Base-by-base conservation (phyloP, 2,329 filamentous ascomycete genomes). In the Cladobotryum mycophilum region DNA sequence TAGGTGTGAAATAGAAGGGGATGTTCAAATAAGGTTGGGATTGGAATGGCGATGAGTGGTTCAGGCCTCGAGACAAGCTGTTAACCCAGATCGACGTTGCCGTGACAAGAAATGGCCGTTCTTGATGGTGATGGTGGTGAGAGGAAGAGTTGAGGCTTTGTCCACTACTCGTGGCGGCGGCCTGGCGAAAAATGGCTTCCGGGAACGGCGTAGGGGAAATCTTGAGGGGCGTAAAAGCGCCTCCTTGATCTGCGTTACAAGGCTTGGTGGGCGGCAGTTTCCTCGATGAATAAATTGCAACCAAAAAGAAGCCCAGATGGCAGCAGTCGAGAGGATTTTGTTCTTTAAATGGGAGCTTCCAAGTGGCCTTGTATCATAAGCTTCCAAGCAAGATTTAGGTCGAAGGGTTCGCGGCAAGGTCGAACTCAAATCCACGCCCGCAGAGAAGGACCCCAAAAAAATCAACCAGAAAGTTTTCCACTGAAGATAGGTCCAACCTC, bases 161-260 rank as follows among this genome's bases (percentile, higher is more conserved):
- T 38, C 47, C 47, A 40, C 34, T 40, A 35, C 34, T 22, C 17
- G 41, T 40, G 48, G 41, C 41, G 25, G 42, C 38, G 25, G 48
- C 43, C 43, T 44, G 47, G 47, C 33, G 30, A 41, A 35, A 50
- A 42, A 50, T 45, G 48, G 43, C 40, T 50, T 50, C 48, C 48
- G 41, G 41, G 48, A 45, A 45, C 48, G 41, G 41, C 42, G 43
- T 38, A 33, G 22, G 43, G 43, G 15, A 12, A 20, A 12, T 11
- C n/a, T 4, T 34, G 36, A 22, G 41, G 42, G 48, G 48, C 41
- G 48, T 50, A 43, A 22, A 43, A 15, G 30, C 34, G 41, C 25
- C 25, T 30, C 25, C 9, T 8, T 3, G 25, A 30, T 30, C 25
- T 30, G 25, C 25, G 45, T 9, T 33, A 11, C 35, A 47, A 40